phyloP scores from a whole-genome alignment of 2,329 filamentous ascomycete genomes.

The Apiospora aurea region DNA sequence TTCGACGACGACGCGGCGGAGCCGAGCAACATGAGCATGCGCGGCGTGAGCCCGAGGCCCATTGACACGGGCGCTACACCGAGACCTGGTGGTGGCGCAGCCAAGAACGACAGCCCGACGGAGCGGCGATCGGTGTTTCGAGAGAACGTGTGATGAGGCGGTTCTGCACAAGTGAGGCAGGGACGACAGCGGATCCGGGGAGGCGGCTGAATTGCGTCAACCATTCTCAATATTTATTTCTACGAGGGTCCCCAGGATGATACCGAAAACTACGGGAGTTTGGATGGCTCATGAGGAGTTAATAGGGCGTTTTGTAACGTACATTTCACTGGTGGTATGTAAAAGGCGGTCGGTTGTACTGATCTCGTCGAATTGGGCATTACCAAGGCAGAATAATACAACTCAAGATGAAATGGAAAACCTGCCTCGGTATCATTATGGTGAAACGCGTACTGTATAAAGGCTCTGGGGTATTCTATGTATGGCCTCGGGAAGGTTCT shows the following conservation, averaged over 20 bases:
- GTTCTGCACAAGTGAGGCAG: neutral
- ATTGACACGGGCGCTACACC: conserved; percentile 57
- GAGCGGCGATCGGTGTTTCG: conserved; percentile 74
- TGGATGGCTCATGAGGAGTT: conserved; percentile 20
- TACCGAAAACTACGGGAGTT: conserved; percentile 25
- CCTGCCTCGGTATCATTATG: neutral
- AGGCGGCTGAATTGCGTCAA: neutral
- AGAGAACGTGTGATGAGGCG: conserved; percentile 66
- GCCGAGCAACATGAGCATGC: conserved; percentile 65
- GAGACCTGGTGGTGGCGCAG: conserved; percentile 39
- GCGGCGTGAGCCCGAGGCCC: conserved; percentile 81
- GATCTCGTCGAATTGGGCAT: neutral
- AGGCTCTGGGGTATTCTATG: neutral
- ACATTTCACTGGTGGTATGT: neutral
- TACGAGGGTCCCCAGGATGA: neutral
- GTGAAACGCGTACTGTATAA: neutral
- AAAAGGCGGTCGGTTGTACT: neutral
- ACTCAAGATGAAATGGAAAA: neutral
- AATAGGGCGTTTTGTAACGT: neutral
- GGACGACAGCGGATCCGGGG: neutral
- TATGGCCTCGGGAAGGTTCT: neutral
- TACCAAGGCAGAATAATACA: neutral
- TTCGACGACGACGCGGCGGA: conserved; percentile 73
- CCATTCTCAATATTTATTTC: conserved; percentile 14
- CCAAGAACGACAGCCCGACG: conserved; percentile 63